Evolutionary conservation across 176 grass and related monocot genomes (phyloP), one percentile per base, ranked within the genome.

Genomic region (Dendrocalamus sinicus): DNA sequence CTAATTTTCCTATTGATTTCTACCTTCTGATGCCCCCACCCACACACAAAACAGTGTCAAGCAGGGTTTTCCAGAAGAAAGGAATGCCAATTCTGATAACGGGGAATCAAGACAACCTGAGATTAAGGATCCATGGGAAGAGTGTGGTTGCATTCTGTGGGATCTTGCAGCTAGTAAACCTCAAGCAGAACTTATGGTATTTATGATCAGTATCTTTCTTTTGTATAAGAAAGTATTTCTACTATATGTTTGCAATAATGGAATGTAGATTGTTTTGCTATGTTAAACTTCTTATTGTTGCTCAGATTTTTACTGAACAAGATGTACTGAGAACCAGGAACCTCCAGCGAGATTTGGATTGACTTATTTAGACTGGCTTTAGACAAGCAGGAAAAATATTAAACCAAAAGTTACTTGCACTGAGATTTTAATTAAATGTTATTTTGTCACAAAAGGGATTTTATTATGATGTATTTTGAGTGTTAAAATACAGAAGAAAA

Each of bases 161-260:
- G 91, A 98, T 72, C 90, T 98, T 68, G 81, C 93, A 23, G 93
- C 88, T 82, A 88, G 86, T 77, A 78, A 88, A 91, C 84, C 88
- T 86, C 93, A 98, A 85, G 96, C 96, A 86, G 84, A 98, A 86
- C 70, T 95, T 70, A 94, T 98, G 96, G 96, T 98, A 89, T 0
- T 69, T 70, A 37, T 43, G 35, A 48, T 45, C 53, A 52, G 28
- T 61, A 63, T 76, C 30, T 62, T 73, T 83, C 80, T 60, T 41
- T 58, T 60, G 43, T 59, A 59, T 12, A 82, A 58, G 1, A 54
- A 60, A 70, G 35, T 28, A 70, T 85, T 79, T 66, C 59, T 63
- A 72, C 8, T 64, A 22, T 45, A 65, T 55, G 35, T 89, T 89
- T 58, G 52, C 30, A 19, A 20, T 74, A 70, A 67, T 1, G 20